Evolutionary conservation across 495 filamentous ascomycete species (phyloP), one percentile per base, ranked within the genome.

Genomic region (Daldinia childiae): DNA sequence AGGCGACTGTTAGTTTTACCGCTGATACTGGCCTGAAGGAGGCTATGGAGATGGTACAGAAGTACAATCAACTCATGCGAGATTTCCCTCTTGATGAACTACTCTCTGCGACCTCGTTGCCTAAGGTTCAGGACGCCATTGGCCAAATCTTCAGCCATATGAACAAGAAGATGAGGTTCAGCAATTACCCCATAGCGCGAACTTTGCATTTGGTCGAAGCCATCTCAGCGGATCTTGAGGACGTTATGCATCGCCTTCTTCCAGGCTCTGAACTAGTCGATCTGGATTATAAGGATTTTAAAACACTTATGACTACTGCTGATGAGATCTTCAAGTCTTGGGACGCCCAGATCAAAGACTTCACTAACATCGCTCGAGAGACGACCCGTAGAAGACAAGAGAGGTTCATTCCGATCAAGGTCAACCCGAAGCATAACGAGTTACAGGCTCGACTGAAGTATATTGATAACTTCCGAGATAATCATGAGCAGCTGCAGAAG

Each of bases 321-420:
- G 91, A 94, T 30, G 86, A 86, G 14, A 94, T 99, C 65, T 99
- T 94, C 87, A 86, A 86, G 45, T 89, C 90, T 21, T 99, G 95
- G 95, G 95, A 98, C 64, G 93, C 97, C 65, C 92, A 93, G 77
- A 85, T 96, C 73, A 98, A 97, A 79, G 96, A 98, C 73, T 98
- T 99, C 77, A 98, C 95, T 15, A 97, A 96, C 74, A 92, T 98
- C 72, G 95, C 95, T 15, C 91, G 95, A 74, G 96, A 98, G 66
- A 92, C 95, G 7, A 97, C 92, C 14, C 87, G 94, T 63, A 91
- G 93, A 65, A 88, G 94, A 62, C 93, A 94, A 69, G 95, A 98
- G 79, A 95, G 94, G 73, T 98, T 98, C 80, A 98, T 99, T 68
- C 94, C 95, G 6, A 97, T 99, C 82, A 98, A 98, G 79, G 93